A percentile compares a stretch with the other conserved stretches of the same genome.
phyloP scores from a whole-genome alignment of 306 rosid genomes.

The peach (Prunus persica) region DNA sequence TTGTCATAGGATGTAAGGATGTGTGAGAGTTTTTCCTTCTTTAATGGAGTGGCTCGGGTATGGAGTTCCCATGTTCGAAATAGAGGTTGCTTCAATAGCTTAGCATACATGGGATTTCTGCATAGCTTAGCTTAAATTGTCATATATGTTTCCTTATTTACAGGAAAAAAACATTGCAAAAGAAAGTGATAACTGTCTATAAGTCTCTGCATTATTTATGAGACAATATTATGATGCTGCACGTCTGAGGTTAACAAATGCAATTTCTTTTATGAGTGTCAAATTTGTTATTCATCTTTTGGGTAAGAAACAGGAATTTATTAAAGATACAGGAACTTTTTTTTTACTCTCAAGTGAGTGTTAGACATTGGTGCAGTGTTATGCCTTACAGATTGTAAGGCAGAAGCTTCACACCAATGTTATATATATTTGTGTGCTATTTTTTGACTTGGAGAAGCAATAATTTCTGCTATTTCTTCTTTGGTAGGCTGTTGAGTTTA shows the following conservation, averaged over 20 bases:
- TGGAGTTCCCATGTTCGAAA: no score
- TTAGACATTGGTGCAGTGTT: neutral
- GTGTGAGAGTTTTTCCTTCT: neutral
- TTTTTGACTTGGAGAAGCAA: conserved; percentile 18
- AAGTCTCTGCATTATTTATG: neutral
- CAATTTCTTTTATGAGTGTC: neutral
- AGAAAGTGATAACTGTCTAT: neutral
- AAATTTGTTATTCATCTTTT: neutral
- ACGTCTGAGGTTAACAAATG: neutral
- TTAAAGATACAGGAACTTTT: neutral
- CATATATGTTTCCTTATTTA: no score
- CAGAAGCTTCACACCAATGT: neutral
- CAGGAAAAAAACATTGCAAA: no score
- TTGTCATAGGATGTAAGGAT: neutral
- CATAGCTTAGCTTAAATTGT: no score
- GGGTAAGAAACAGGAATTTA: neutral
- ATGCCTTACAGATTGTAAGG: neutral
- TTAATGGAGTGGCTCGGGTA: neutral
- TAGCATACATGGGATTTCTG: no score
- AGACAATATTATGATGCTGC: neutral
- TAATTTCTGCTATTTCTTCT: conserved; percentile 19
- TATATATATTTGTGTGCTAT: neutral
- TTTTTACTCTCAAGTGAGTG: neutral
- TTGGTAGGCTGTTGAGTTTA: conserved; percentile 92
- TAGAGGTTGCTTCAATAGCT: no score